phyloP scores from a whole-genome alignment of 306 rosid genomes.

The Sicyos edulis region DNA sequence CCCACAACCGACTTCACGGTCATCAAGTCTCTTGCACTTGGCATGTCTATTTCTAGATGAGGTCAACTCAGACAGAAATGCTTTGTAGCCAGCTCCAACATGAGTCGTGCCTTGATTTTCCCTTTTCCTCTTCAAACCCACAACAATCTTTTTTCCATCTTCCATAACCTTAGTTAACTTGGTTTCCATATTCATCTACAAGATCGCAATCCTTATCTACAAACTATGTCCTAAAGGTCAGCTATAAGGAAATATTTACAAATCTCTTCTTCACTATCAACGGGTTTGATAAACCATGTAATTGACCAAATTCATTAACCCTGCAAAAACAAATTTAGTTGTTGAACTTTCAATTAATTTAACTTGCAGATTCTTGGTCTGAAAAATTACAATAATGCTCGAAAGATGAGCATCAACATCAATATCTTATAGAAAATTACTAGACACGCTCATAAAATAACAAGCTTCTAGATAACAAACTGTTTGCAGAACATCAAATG shows the following conservation, averaged over 20 bases:
- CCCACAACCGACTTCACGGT: slow-evolving; percentile 10
- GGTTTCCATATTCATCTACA: slow-evolving; percentile 25
- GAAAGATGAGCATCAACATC: not conserved
- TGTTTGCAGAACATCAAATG: not conserved
- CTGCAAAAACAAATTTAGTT: slow-evolving; percentile 24
- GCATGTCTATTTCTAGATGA: slow-evolving; percentile 20
- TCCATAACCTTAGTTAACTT: slow-evolving; percentile 21
- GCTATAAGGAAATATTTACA: slow-evolving; percentile 20
- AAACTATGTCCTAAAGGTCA: slow-evolving; percentile 21
- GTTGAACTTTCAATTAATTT: slow-evolving; percentile 4
- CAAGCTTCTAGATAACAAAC: not conserved
- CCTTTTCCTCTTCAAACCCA: slow-evolving; percentile 29
- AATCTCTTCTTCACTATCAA: slow-evolving; percentile 11
- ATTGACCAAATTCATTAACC: slow-evolving; percentile 22
- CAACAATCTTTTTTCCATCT: slow-evolving; percentile 17
- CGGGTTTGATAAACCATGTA: slow-evolving; percentile 24
- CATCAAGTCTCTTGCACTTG: slow-evolving; percentile 20
- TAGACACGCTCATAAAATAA: not conserved
- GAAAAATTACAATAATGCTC: slow-evolving; percentile 12
- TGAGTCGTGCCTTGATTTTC: slow-evolving; percentile 15
- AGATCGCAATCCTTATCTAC: slow-evolving; percentile 23
- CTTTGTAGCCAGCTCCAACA: slow-evolving; percentile 17
- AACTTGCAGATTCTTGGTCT: not conserved
- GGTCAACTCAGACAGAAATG: slow-evolving; percentile 14
- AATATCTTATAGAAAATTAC: not conserved